Percentiles rank a stretch among this genome's conserved stretches.
phyloP scores from a whole-genome alignment of 345 rosid genomes.

The Boechera stricta region DNA sequence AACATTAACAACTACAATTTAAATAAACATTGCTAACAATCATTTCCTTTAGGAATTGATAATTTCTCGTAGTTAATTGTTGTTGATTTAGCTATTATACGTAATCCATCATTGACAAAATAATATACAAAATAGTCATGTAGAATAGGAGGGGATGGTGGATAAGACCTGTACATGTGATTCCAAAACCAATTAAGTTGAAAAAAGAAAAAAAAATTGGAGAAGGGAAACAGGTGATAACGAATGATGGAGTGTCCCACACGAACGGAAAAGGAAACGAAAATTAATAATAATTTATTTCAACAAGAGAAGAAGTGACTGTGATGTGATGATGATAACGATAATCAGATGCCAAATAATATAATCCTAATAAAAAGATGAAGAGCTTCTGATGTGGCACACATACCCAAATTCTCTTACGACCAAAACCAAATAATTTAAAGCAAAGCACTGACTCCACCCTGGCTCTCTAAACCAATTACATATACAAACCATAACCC shows the following conservation, averaged over 20 bases:
- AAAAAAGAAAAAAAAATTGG: neutral
- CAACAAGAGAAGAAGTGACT: conserved; percentile 26
- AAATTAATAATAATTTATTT: conserved; percentile 19
- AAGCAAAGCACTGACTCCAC: conserved; percentile 44
- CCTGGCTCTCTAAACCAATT: conserved; percentile 39
- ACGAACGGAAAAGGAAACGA: neutral
- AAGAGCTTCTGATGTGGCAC: conserved; percentile 25
- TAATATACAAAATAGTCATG: neutral
- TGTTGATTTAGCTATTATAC: conserved; percentile 1
- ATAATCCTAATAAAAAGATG: neutral
- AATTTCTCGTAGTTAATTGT: neutral
- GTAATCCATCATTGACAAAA: neutral
- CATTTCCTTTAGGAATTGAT: neutral
- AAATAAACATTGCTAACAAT: neutral
- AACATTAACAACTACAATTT: neutral
- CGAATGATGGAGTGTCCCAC: neutral
- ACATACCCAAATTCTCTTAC: conserved; percentile 10
- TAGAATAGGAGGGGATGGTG: neutral
- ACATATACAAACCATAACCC: conserved; percentile 41
- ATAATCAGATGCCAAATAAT: conserved; percentile 28
- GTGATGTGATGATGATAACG: conserved; percentile 18
- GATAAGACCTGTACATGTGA: conserved; percentile 17
- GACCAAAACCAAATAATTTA: conserved; percentile 24
- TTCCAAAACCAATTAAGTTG: conserved; percentile 22
- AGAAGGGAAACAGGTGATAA: neutral